Evolutionary conservation across 1,139 yeast species (phyloP).

Genomic region (Meyerozyma sp.): DNA sequence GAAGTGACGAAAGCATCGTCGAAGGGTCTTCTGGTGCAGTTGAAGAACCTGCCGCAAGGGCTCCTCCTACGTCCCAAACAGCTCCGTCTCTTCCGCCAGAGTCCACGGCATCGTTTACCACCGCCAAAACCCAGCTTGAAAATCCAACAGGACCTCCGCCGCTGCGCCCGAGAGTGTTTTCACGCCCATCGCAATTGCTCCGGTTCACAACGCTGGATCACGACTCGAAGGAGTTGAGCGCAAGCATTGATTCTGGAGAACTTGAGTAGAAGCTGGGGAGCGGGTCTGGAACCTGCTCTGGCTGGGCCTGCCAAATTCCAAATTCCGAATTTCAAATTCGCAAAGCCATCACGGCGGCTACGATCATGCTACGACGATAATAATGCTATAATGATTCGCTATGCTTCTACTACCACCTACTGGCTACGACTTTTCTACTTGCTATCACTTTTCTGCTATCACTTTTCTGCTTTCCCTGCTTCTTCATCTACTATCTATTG

Average conservation of each 20-base stretch:
- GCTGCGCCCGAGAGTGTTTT: background rate
- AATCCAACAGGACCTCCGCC: background rate
- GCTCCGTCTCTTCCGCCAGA: background rate
- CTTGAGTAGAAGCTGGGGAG: slow-evolving; percentile 2
- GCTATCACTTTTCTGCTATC: background rate
- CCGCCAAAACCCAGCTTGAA: background rate
- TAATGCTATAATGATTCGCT: background rate
- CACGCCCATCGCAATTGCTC: background rate
- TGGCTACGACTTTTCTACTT: background rate
- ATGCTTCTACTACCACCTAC: no score
- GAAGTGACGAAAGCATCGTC: no score
- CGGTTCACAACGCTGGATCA: slow-evolving; percentile 6
- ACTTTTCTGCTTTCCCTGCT: background rate
- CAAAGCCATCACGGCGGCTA: background rate
- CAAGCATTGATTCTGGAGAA: slow-evolving; percentile 21
- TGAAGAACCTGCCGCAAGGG: no score
- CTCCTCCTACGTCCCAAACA: no score
- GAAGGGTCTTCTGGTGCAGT: no score
- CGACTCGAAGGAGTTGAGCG: slow-evolving; percentile 14
- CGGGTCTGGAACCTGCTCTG: background rate
- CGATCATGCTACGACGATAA: background rate
- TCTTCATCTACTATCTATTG: no score
- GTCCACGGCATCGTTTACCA: background rate
- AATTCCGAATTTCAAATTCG: no score
- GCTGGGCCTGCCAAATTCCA: no score